Evolutionary conservation across 2,329 filamentous ascomycete genomes (phyloP).

Genomic region (Claviceps purpurea): DNA sequence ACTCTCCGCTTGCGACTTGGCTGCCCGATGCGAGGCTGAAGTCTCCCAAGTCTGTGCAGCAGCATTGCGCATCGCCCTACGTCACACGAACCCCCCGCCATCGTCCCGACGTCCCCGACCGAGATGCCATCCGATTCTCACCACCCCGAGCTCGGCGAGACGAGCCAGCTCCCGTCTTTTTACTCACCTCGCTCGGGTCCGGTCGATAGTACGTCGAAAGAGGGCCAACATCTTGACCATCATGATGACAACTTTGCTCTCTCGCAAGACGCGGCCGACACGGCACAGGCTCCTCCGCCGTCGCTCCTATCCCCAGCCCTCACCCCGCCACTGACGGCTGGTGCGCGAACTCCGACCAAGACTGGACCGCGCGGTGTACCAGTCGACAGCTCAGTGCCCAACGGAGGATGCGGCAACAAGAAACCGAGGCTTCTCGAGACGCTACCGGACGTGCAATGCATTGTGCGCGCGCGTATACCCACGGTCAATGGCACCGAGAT

Average conservation of each 20-base stretch:
- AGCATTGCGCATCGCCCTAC: background rate
- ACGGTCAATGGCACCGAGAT: slow-evolving; percentile 87
- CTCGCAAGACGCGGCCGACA: slow-evolving; percentile 13
- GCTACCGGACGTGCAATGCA: slow-evolving; percentile 78
- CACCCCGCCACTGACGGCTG: slow-evolving; percentile 56
- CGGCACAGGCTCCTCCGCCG: slow-evolving; percentile 29
- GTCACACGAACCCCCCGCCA: background rate
- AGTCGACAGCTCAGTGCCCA: slow-evolving; percentile 44
- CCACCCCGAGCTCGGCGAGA: slow-evolving; percentile 10
- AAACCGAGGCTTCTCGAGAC: slow-evolving; percentile 59
- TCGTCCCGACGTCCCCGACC: background rate
- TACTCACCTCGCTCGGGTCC: slow-evolving; percentile 29
- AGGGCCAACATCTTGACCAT: slow-evolving; percentile 10
- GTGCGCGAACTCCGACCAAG: slow-evolving; percentile 36
- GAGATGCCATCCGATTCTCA: slow-evolving; percentile 4
- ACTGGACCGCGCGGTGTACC: slow-evolving; percentile 38
- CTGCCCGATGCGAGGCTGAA: background rate
- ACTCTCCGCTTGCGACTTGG: background rate
- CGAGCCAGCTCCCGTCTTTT: slow-evolving; percentile 30
- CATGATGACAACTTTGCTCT: slow-evolving; percentile 24
- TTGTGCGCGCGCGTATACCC: slow-evolving; percentile 87
- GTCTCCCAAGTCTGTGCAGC: background rate
- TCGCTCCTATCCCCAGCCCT: slow-evolving; percentile 81
- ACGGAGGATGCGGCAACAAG: slow-evolving; percentile 48
- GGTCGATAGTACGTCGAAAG: slow-evolving; percentile 10